phyloP scores from a whole-genome alignment of 805 yeast species.

The Myxozyma vanderwaltii region DNA sequence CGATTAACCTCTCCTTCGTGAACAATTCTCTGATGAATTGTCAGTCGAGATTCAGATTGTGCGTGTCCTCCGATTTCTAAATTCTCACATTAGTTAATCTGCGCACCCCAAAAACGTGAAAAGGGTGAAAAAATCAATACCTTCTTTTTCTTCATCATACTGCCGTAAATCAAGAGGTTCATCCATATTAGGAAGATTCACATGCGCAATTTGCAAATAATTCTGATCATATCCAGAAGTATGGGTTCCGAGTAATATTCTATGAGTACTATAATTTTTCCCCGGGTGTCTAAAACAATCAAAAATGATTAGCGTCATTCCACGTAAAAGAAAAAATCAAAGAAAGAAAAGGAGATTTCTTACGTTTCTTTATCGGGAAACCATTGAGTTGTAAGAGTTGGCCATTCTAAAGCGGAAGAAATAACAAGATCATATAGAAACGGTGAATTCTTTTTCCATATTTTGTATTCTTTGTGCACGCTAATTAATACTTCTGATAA shows the following conservation, averaged over 20 bases:
- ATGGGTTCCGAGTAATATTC: slow-evolving; percentile 63
- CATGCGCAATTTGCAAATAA: slow-evolving; percentile 46
- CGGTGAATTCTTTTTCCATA: slow-evolving; percentile 66
- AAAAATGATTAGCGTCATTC: background rate
- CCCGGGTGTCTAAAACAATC: slow-evolving; percentile 30
- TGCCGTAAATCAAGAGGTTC: slow-evolving; percentile 32
- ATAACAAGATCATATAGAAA: slow-evolving; percentile 56
- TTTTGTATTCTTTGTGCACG: slow-evolving; percentile 48
- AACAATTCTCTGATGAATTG: slow-evolving; percentile 53
- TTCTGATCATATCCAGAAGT: slow-evolving; percentile 63
- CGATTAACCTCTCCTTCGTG: slow-evolving; percentile 71
- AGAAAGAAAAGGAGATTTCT: too few species aligned
- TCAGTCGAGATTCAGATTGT: slow-evolving; percentile 47
- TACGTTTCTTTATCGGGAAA: slow-evolving; percentile 55
- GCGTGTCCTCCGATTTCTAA: slow-evolving; percentile 40
- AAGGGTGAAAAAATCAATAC: slow-evolving; percentile 11
- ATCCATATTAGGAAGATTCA: slow-evolving; percentile 40
- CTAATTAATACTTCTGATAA: background rate
- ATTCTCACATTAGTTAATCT: slow-evolving; percentile 2
- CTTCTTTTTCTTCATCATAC: slow-evolving; percentile 37
- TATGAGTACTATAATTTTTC: slow-evolving; percentile 41
- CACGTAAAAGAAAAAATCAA: background rate
- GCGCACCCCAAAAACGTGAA: background rate
- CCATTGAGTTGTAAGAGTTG: slow-evolving; percentile 62
- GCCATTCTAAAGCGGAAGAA: slow-evolving; percentile 63